Conservation (phyloP, 805 yeast genomes). For the Wickerhamiella parazyma region DNA sequence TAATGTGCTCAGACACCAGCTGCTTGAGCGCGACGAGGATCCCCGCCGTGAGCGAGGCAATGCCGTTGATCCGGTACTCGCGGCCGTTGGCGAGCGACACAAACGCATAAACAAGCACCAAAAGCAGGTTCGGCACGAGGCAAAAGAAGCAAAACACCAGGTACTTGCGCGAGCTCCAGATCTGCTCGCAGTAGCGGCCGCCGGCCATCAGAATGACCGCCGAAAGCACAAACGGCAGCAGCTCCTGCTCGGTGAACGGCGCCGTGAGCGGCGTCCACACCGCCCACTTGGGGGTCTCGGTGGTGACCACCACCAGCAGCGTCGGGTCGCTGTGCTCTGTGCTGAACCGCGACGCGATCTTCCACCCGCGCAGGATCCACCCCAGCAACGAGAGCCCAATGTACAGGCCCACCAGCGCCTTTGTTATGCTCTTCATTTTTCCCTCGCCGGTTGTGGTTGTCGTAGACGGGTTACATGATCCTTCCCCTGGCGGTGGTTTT, state of each 20-base stretch:
- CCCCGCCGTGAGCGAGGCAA: conserved; percentile 40
- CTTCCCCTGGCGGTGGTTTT: conserved; percentile 2
- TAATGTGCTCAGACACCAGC: conserved; percentile 47
- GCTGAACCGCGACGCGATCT: conserved; percentile 3
- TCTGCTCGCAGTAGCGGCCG: conserved; percentile 50
- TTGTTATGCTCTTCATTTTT: conserved; percentile 6
- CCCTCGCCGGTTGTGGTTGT: neutral
- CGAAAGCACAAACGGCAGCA: conserved; percentile 29
- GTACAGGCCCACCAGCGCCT: conserved; percentile 2
- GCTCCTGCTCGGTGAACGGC: conserved; percentile 34
- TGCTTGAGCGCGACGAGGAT: conserved; percentile 53
- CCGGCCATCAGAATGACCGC: conserved; percentile 34
- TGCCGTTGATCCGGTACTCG: conserved; percentile 34
- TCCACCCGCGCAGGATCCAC: conserved; percentile 4
- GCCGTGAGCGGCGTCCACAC: conserved; percentile 38
- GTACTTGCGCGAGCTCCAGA: conserved; percentile 48
- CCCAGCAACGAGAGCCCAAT: conserved; percentile 5
- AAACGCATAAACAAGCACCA: conserved; percentile 10
- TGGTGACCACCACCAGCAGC: conserved; percentile 13
- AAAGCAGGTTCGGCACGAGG: conserved; percentile 19
- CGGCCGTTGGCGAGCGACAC: neutral
- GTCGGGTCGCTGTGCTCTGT: conserved; percentile 7
- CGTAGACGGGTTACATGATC: conserved; percentile 2
- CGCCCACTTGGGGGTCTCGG: conserved; percentile 19
- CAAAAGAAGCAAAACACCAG: conserved; percentile 27